Conservation (phyloP, 768 basidiomycete genomes). For the Leucocoprinus leucothites region DNA sequence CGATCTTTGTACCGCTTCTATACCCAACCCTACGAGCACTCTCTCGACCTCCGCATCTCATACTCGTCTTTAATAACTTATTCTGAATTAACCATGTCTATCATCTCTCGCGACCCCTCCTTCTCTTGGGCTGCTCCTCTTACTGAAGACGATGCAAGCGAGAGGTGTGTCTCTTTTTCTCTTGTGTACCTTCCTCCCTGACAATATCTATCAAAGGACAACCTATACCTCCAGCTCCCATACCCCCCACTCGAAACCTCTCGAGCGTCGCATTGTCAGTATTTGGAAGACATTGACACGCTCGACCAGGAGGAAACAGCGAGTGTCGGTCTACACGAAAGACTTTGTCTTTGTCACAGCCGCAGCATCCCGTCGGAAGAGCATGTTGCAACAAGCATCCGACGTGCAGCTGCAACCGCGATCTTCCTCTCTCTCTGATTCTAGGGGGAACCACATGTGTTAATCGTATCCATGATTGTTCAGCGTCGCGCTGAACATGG, state of each 20-base stretch:
- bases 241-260: slow-evolving; percentile 35
- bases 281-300: slow-evolving; percentile 63
- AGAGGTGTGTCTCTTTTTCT: neutral
- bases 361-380: slow-evolving; percentile 43
- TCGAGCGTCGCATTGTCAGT: slow-evolving; percentile 57
- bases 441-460: too few relatives aligned
- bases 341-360: slow-evolving; percentile 61
- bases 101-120: slow-evolving; percentile 25
- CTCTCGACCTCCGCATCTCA: neutral
- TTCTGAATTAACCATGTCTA: slow-evolving; percentile 20
- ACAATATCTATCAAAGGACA: neutral
- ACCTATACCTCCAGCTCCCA: slow-evolving; percentile 12
- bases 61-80: neutral
- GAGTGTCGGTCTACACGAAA: slow-evolving; percentile 50
- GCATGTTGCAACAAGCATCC: slow-evolving; percentile 17
- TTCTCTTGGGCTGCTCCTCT: slow-evolving; percentile 28
- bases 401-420: neutral
- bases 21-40: neutral
- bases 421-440: neutral
- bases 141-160: slow-evolving; percentile 12
- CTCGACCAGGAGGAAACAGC: slow-evolving; percentile 46
- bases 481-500: too few relatives aligned
- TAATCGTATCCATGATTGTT: too few relatives aligned
- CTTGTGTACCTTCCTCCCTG: neutral
- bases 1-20: neutral